A percentile compares a stretch with the other conserved stretches of the same genome.
Conservation (phyloP, 192 early-diverging fungal species). For the Rhizophagus prolifer region DNA sequence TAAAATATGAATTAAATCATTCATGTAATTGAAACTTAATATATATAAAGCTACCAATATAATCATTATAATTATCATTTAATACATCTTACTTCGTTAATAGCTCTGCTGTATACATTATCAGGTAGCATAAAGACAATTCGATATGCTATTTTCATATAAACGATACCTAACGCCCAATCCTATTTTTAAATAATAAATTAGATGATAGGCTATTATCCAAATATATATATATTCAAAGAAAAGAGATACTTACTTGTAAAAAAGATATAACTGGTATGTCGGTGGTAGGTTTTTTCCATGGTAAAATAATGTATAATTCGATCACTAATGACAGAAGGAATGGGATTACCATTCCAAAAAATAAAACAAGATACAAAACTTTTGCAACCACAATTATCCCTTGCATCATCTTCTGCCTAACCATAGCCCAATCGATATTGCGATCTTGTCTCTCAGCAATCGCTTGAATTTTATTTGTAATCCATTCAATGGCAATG, state of each 20-base stretch:
- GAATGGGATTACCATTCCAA: conserved; percentile 71
- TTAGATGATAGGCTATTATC: neutral
- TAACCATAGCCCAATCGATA: conserved; percentile 21
- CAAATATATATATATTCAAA: neutral
- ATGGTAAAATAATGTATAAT: conserved; percentile 68
- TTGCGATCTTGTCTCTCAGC: conserved; percentile 6
- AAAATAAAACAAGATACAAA: conserved; percentile 48
- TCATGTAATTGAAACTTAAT: too few relatives aligned
- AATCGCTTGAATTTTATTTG: conserved; percentile 29
- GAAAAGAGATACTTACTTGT: conserved; percentile 37
- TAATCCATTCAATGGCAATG: conserved; percentile 36
- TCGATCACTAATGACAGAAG: conserved; percentile 69
- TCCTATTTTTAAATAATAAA: conserved; percentile 45
- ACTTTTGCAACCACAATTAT: conserved; percentile 39
- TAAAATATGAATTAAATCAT: neutral
- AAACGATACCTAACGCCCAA: conserved; percentile 72
- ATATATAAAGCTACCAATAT: neutral
- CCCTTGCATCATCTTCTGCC: conserved; percentile 24
- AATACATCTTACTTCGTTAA: conserved; percentile 35
- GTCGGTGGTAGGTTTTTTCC: conserved; percentile 42
- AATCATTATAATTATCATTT: neutral
- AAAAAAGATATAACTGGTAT: conserved; percentile 27
- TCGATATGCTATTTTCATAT: conserved; percentile 62
- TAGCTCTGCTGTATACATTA: conserved; percentile 39
- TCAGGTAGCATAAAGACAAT: conserved; percentile 50